Evolutionary conservation across 768 basidiomycete genomes (phyloP).

Genomic region (Boletus pseudo-olivaceus): DNA sequence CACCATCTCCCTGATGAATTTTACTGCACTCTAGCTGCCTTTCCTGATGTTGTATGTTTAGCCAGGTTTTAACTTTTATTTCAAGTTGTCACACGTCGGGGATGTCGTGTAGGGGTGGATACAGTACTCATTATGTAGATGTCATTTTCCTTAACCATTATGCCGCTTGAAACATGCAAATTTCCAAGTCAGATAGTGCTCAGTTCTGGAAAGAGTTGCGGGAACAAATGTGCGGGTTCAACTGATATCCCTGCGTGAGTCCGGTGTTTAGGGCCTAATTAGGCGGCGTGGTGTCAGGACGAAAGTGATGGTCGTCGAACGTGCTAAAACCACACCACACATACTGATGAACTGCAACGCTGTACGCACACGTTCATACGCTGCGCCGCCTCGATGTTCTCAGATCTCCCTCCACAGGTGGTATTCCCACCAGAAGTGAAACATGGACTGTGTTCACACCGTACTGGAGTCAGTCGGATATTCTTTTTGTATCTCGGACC

Average conservation of each 20-base stretch:
- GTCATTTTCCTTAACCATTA: background rate
- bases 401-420: too few species aligned
- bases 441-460: too few species aligned
- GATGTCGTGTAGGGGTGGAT: background rate
- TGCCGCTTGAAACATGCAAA: background rate
- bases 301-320: too few species aligned
- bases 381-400: too few species aligned
- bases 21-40: background rate
- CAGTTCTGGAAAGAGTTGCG: background rate
- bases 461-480: background rate
- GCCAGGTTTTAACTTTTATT: constrained; percentile 2
- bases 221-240: background rate
- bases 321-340: too few species aligned
- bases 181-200: too few species aligned
- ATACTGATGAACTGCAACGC: too few species aligned
- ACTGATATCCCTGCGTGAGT: too few species aligned
- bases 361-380: too few species aligned
- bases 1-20: constrained; percentile 11
- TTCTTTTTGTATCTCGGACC: background rate
- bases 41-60: constrained; percentile 8
- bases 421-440: too few species aligned
- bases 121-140: background rate
- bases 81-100: background rate
- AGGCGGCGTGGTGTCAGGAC: too few species aligned
- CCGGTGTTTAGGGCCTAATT: too few species aligned